Evolutionary conservation across 1,284 basidiomycete species (phyloP).

Genomic region (Cutaneotrichosporon sp.): DNA sequence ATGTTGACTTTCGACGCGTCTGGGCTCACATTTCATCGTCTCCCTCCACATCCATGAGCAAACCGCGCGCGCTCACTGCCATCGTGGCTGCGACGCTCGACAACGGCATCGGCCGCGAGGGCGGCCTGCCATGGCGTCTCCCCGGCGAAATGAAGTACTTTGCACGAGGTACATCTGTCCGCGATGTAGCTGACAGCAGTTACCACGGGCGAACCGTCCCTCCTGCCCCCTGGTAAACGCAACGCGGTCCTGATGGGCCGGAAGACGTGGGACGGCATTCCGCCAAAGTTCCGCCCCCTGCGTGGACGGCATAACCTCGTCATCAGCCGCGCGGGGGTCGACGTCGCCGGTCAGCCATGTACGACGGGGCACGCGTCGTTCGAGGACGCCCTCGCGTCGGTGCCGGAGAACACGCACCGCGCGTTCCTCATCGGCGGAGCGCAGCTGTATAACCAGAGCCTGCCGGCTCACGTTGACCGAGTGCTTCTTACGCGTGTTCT

Average conservation of each 20-base stretch:
- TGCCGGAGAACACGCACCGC: constrained; percentile 24
- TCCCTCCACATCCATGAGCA: not conserved
- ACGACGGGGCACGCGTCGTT: constrained; percentile 36
- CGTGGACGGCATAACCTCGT: constrained; percentile 74
- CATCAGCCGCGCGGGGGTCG: constrained; percentile 62
- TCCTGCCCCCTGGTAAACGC: constrained; percentile 38
- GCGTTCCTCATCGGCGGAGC: constrained; percentile 87
- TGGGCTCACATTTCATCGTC: not conserved
- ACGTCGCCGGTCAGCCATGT: constrained; percentile 55
- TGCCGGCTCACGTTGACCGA: constrained; percentile 62
- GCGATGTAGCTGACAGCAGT: constrained; percentile 36
- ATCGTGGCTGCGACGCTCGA: constrained; percentile 84
- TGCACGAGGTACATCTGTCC: constrained; percentile 55
- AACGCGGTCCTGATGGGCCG: constrained; percentile 95
- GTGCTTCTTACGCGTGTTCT: constrained; percentile 82
- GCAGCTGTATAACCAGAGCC: constrained; percentile 69
- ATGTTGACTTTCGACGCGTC: not conserved
- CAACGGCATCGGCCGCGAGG: constrained; percentile 80
- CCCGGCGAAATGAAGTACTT: constrained; percentile 93
- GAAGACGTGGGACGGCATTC: constrained; percentile 97
- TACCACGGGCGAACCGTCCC: constrained; percentile 34
- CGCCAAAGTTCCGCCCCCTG: constrained; percentile 78
- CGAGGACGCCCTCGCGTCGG: constrained; percentile 27
- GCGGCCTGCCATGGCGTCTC: constrained; percentile 79
- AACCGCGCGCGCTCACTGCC: constrained; percentile 59